Conservation (phyloP, 257 asterid genomes). For the Ajuga chamaepitys region DNA sequence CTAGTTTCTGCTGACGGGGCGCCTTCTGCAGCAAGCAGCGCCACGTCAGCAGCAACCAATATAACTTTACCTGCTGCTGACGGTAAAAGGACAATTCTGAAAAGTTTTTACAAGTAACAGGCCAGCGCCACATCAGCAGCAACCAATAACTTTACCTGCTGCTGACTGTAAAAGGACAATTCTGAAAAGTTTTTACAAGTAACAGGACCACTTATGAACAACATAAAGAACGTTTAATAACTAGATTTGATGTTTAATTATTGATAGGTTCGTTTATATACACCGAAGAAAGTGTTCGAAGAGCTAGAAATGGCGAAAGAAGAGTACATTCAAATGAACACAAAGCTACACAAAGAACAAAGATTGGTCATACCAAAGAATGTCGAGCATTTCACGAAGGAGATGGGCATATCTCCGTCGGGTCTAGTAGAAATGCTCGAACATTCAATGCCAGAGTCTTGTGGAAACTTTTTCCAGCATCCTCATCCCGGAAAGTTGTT, state of each 20-base stretch:
- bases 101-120: too few relatives aligned
- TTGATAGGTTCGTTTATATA: slow-evolving; percentile 64
- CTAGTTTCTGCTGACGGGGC: too few relatives aligned
- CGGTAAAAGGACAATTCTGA: too few relatives aligned
- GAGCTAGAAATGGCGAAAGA: slow-evolving; percentile 92
- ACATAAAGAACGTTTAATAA: too few relatives aligned
- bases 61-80: too few relatives aligned
- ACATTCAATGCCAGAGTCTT: slow-evolving; percentile 37
- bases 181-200: too few relatives aligned
- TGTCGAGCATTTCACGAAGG: slow-evolving; percentile 60
- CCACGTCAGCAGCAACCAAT: too few relatives aligned
- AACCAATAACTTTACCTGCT: too few relatives aligned
- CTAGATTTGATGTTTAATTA: neutral
- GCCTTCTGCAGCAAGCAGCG: too few relatives aligned
- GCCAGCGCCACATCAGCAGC: too few relatives aligned
- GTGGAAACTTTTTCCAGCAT: slow-evolving; percentile 27
- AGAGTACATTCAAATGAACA: slow-evolving; percentile 64
- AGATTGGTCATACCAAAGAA: slow-evolving; percentile 64
- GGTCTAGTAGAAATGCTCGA: slow-evolving; percentile 46
- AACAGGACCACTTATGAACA: too few relatives aligned
- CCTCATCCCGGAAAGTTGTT: slow-evolving; percentile 32
- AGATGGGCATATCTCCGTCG: slow-evolving; percentile 38
- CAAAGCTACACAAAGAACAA: slow-evolving; percentile 52
- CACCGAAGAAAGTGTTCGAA: slow-evolving; percentile 56
- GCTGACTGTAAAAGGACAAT: too few relatives aligned